Base-by-base conservation (phyloP, 805 yeast genomes). In the Kurtzmaniella cleridarum region DNA sequence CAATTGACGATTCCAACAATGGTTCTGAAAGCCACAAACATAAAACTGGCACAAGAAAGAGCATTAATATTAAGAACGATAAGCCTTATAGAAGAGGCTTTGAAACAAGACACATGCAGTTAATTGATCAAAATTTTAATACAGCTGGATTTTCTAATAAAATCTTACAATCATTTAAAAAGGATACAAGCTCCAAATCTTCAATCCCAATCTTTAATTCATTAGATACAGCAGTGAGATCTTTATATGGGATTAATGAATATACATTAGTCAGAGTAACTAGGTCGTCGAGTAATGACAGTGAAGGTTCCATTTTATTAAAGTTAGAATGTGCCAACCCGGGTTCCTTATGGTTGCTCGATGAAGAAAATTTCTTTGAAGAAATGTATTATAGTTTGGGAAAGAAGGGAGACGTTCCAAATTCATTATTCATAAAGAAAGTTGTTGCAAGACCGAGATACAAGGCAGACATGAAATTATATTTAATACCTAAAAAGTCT, bases 391-490 rank as follows among this genome's bases (percentile, higher is more conserved):
- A 60, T 34, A 55, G 66, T 9, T 55, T 71, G 26, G 77, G 77
- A 1, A 53, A 54, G 24, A 45, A 50, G 2, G 69, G 69, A 18
- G 75, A 72, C 35, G 56, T 62, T 26, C 75, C 78, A 2, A 59
- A 69, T 20, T 68, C 77, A 30, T 56, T 71, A 3, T 78, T 75
- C 48, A 56, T 79, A 36, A 79, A 79, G 54, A 76, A 76, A 42
- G 63, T 72, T 17, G 71, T 78, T 27, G 83, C 83, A 11, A 60
- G 82, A 46, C 84, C 84, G 10, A 55, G 84, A 27, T 79, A 79
- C 54, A 79, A 79, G 50, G 64, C 76, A 4, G 76, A 75, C 45
- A 79, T 79, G 84, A 74, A 76, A 50, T 71, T 78, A n/a, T 78
- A 73, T 54, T 47, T 79, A 14, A 57, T 78, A 5, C 81, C 81